phyloP scores from a whole-genome alignment of 75 land plant genomes.

The Selaginella moellendorffii region DNA sequence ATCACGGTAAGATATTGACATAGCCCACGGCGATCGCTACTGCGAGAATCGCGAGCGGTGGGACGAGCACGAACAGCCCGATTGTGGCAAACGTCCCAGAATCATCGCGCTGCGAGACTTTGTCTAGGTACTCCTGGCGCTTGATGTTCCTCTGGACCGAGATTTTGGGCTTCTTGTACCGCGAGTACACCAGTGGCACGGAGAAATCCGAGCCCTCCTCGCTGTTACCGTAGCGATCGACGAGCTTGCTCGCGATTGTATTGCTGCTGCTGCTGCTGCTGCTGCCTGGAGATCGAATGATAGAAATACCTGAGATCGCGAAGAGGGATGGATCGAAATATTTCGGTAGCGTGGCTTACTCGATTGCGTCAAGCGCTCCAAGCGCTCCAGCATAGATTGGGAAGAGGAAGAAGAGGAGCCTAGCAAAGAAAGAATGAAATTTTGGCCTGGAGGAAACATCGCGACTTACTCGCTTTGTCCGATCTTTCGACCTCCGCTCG shows the following conservation, averaged over 20 bases:
- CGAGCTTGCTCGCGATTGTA: background rate
- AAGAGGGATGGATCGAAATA: too few relatives aligned
- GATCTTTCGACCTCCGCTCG: too few relatives aligned
- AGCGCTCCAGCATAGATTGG: too few relatives aligned
- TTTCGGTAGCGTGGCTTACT: too few relatives aligned
- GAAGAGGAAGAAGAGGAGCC: too few relatives aligned
- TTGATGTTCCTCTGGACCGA: constrained; percentile 86
- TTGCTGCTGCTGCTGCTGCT: too few relatives aligned
- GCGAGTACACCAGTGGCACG: background rate
- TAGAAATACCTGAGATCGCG: too few relatives aligned
- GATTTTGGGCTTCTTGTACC: constrained; percentile 13
- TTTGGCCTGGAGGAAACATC: too few relatives aligned
- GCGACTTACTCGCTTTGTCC: too few relatives aligned
- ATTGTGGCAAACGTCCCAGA: constrained; percentile 53
- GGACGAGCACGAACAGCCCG: constrained; percentile 58
- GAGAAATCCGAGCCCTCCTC: background rate
- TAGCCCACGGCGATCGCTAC: constrained; percentile 69
- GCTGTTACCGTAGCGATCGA: background rate
- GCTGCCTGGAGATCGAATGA: too few relatives aligned
- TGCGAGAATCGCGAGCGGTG: constrained; percentile 60
- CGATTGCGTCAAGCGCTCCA: too few relatives aligned
- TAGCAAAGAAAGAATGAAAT: too few relatives aligned
- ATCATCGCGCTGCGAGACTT: constrained; percentile 70
- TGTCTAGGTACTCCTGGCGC: constrained; percentile 67
- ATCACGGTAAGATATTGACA: constrained; percentile 64